phyloP scores from a whole-genome alignment of 1,139 yeast species.

The Diutina mesorugosa region DNA sequence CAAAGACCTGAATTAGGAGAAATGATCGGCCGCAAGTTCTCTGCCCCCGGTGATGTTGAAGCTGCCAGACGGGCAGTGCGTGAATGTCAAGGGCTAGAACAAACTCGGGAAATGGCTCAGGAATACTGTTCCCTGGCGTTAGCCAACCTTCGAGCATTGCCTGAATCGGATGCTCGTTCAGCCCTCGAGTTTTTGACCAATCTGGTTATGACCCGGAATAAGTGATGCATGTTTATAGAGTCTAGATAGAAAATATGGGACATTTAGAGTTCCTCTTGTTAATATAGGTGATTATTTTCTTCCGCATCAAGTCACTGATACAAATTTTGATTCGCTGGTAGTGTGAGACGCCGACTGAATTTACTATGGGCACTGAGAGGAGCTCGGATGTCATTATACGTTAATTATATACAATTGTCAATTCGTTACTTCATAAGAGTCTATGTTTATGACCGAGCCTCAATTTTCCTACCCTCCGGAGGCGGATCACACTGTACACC shows the following conservation, averaged over 20 bases:
- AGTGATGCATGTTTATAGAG: slow-evolving; percentile 18
- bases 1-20: slow-evolving; percentile 76
- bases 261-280: not conserved
- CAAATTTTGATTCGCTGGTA: too few relatives aligned
- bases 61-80: slow-evolving; percentile 63
- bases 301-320: not conserved
- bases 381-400: not conserved
- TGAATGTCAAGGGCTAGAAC: slow-evolving; percentile 58
- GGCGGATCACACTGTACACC: not conserved
- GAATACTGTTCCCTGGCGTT: slow-evolving; percentile 69
- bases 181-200: slow-evolving; percentile 80
- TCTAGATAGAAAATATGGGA: not conserved
- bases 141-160: slow-evolving; percentile 55
- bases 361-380: too few relatives aligned
- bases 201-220: slow-evolving; percentile 70
- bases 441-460: not conserved
- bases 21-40: slow-evolving; percentile 72
- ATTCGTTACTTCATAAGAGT: not conserved
- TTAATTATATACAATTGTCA: not conserved
- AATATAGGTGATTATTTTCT: not conserved
- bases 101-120: slow-evolving; percentile 68
- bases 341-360: too few relatives aligned
- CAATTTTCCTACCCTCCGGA: not conserved
- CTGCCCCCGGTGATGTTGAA: slow-evolving; percentile 72
- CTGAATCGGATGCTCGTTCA: slow-evolving; percentile 80